Percentiles rank a stretch among this genome's conserved stretches.
These are phyloP conservation scores for Hypoxylon trugodes DNA, from an alignment of 495 filamentous ascomycete species.

Conservation along the genomic window DNA sequence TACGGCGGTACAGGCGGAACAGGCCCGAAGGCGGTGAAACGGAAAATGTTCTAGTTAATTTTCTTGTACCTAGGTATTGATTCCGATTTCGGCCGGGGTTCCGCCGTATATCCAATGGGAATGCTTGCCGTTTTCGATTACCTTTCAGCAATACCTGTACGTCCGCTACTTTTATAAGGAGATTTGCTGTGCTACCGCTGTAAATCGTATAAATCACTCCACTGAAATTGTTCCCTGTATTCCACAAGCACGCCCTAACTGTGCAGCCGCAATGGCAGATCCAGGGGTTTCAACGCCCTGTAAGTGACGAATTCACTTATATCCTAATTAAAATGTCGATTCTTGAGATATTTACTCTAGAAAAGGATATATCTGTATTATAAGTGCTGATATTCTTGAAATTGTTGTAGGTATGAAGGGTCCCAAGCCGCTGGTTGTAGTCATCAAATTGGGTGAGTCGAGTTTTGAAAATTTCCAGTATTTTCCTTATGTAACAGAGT, in stretches of 20 bases:
- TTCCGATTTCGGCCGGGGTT: constrained; percentile 29
- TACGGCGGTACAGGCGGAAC: too few relatives aligned
- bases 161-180: background rate
- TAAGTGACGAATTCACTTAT: constrained; percentile 25
- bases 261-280: constrained; percentile 32
- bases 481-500: background rate
- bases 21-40: too few relatives aligned
- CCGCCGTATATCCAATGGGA: constrained; percentile 19
- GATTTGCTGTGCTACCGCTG: background rate
- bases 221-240: background rate
- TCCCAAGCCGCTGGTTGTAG: constrained; percentile 72
- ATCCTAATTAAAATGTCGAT: constrained; percentile 9
- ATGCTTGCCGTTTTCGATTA: constrained; percentile 10
- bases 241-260: constrained; percentile 18
- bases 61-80: too few relatives aligned
- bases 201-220: constrained; percentile 1
- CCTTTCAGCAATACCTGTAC: background rate
- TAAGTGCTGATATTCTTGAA: constrained; percentile 21
- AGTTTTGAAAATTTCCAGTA: background rate
- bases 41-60: too few relatives aligned
- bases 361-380: background rate
- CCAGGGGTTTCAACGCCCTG: constrained; percentile 35
- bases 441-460: constrained; percentile 90
- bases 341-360: background rate
- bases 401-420: constrained; percentile 56